These are phyloP conservation scores for Fusarium armeniacum DNA, from an alignment of 2,329 filamentous ascomycete genomes.

Conservation along the genomic window DNA sequence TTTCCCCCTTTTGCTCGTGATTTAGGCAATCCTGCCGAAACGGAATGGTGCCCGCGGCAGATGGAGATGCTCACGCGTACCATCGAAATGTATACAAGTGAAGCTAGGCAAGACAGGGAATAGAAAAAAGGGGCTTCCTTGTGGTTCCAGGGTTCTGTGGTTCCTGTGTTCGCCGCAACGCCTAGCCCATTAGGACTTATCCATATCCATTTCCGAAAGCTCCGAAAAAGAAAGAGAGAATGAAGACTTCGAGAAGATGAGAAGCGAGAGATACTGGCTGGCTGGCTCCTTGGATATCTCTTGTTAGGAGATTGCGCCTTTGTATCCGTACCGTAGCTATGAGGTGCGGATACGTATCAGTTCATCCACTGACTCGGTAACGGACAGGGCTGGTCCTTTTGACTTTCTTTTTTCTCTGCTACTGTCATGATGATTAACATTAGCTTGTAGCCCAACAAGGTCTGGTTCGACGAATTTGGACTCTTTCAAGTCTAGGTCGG, in stretches of 20 bases:
- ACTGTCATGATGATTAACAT: constrained; percentile 13
- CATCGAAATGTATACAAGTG: neutral
- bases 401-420: constrained; percentile 2
- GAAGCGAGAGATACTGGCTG: neutral
- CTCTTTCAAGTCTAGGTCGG: constrained; percentile 31
- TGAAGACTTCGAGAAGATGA: constrained; percentile 6
- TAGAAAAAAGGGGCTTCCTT: constrained; percentile 38
- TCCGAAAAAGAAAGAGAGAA: constrained; percentile 23
- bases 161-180: constrained; percentile 33
- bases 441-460: constrained; percentile 7
- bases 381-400: constrained; percentile 11
- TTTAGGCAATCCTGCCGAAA: constrained; percentile 29
- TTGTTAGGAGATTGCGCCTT: neutral
- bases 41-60: constrained; percentile 27
- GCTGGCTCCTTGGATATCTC: neutral
- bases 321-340: neutral
- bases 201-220: constrained; percentile 3
- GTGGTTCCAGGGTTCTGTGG: constrained; percentile 24
- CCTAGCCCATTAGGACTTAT: constrained; percentile 39
- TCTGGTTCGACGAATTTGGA: constrained; percentile 17
- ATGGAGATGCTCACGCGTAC: constrained; percentile 43
- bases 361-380: constrained; percentile 37
- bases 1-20: constrained; percentile 31
- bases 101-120: constrained; percentile 13
- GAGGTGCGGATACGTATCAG: constrained; percentile 10